Percentiles rank a stretch among this genome's conserved stretches.
These are phyloP conservation scores for Bidens hawaiensis DNA, from an alignment of 140 eudicot genomes.

Conservation along the genomic window DNA sequence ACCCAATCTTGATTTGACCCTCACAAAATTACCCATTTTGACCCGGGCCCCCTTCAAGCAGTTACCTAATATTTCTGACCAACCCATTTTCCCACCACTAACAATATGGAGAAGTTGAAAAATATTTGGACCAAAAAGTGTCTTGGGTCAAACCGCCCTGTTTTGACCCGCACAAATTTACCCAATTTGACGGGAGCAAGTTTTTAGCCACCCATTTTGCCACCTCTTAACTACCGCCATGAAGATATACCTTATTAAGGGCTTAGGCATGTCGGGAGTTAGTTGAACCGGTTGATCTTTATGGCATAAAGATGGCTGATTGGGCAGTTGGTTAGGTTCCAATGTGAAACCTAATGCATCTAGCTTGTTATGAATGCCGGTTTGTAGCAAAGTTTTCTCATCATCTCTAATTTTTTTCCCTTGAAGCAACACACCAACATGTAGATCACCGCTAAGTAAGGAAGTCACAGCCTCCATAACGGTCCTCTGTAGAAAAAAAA, in stretches of 20 bases:
- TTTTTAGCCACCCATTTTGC: not conserved
- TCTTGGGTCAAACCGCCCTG: not conserved
- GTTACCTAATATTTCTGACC: not conserved
- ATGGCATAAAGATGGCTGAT: constrained; percentile 26
- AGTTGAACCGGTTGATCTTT: constrained; percentile 43
- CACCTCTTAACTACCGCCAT: not conserved
- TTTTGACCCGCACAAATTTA: not conserved
- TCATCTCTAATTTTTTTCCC: constrained; percentile 93
- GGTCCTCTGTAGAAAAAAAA: constrained; percentile 47
- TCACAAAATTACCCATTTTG: not conserved
- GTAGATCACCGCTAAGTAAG: constrained; percentile 74
- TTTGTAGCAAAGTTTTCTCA: constrained; percentile 70
- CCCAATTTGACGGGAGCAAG: not conserved
- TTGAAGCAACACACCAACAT: constrained; percentile 81
- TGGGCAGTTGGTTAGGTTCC: constrained; percentile 58
- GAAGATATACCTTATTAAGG: constrained; percentile 46
- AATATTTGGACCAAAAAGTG: not conserved
- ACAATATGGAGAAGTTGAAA: not conserved
- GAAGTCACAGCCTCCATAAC: constrained; percentile 93
- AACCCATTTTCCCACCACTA: not conserved
- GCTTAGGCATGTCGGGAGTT: constrained; percentile 40
- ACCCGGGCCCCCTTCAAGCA: not conserved
- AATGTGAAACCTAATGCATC: constrained; percentile 78
- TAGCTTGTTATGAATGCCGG: constrained; percentile 69
- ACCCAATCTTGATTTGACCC: not conserved